Base-by-base conservation (phyloP, 2,329 filamentous ascomycete genomes). In the Metarhizium humberi region DNA sequence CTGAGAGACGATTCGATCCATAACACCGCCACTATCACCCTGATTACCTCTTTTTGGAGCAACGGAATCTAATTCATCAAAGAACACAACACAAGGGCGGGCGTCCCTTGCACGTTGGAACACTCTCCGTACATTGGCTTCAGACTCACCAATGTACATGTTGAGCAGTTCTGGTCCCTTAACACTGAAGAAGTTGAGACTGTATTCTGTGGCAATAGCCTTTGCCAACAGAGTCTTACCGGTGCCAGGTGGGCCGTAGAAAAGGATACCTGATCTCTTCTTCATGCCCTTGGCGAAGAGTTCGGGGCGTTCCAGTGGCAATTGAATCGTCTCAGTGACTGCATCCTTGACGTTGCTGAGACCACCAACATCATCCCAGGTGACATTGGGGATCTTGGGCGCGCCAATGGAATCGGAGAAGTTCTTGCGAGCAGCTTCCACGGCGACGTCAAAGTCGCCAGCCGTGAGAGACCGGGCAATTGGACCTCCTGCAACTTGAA, bases 221-320 rank as follows among this genome's bases (percentile, higher is more conserved):
- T 95, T 95, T 52, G 91, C 91, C 51, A 95, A 78, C n/a, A 95
- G 74, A 1, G 91, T 96, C 74, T 96, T 96, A 63, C 91, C 91
- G 1, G 91, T 95, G 58, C 91, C 91, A 0, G 91, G 91, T 1
- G 91, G 91, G 0, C 91, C 91, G 65, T 95, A 95, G 72, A 96
- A 95, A 29, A 95, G 72, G 61, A 96, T 95, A 62, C 91, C 91
- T 25, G 90, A 95, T 46, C 92, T 86, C 75, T 97, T 97, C 80
- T 96, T 96, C 87, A 97, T 94, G 51, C 92, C 94, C 75, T 92
- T 95, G 36, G 92, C 92, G 65, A 97, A 97, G 1, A 97, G 80
- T 69, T 97, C 94, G 1, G 92, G 92, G 10, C 92, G 81, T 59
- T 95, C 90, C 1, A 97, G 80, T 0, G 92, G 94, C 40, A 97